Percentiles rank a stretch among this genome's conserved stretches.
Conservation (phyloP, 2,329 filamentous ascomycete genomes). For the Colletotrichum aenigma region DNA sequence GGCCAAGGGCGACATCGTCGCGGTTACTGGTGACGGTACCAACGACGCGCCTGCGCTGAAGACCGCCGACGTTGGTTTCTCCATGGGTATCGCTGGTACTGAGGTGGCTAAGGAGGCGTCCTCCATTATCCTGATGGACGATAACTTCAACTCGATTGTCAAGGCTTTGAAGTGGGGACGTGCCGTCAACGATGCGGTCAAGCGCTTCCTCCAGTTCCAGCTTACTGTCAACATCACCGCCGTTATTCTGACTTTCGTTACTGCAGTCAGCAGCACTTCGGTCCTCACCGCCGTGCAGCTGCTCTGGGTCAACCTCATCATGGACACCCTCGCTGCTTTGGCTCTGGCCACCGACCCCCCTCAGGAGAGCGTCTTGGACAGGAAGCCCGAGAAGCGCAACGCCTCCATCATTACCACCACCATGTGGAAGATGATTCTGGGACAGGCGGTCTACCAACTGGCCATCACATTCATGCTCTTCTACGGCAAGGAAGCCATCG, state of each 20-base stretch:
- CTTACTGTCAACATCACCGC: slow-evolving; percentile 92
- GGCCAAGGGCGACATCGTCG: slow-evolving; percentile 76
- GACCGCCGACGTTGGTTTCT: slow-evolving; percentile 82
- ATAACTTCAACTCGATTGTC: slow-evolving; percentile 87
- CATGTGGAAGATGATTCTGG: slow-evolving; percentile 99
- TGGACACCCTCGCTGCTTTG: slow-evolving; percentile 92
- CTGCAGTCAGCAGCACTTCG: slow-evolving; percentile 73
- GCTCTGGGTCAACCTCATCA: slow-evolving; percentile 96
- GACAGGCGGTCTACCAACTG: slow-evolving; percentile 89
- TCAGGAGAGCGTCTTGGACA: slow-evolving; percentile 77
- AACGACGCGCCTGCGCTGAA: slow-evolving; percentile 84
- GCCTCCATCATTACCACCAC: slow-evolving; percentile 76
- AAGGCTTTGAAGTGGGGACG: slow-evolving; percentile 83
- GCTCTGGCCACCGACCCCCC: slow-evolving; percentile 92
- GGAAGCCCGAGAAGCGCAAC: slow-evolving; percentile 68
- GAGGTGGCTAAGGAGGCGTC: slow-evolving; percentile 87
- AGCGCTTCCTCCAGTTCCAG: slow-evolving; percentile 79
- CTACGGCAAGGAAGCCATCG: slow-evolving; percentile 64
- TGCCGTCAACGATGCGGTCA: slow-evolving; percentile 78
- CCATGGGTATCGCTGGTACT: slow-evolving; percentile 84
- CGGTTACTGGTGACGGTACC: slow-evolving; percentile 83
- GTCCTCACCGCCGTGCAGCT: slow-evolving; percentile 90
- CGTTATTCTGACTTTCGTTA: slow-evolving; percentile 85
- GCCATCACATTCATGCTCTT: slow-evolving; percentile 80
- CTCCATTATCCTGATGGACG: slow-evolving; percentile 85